phyloP scores from a whole-genome alignment of 2,329 filamentous ascomycete genomes.

The Colletotrichum camelliae region DNA sequence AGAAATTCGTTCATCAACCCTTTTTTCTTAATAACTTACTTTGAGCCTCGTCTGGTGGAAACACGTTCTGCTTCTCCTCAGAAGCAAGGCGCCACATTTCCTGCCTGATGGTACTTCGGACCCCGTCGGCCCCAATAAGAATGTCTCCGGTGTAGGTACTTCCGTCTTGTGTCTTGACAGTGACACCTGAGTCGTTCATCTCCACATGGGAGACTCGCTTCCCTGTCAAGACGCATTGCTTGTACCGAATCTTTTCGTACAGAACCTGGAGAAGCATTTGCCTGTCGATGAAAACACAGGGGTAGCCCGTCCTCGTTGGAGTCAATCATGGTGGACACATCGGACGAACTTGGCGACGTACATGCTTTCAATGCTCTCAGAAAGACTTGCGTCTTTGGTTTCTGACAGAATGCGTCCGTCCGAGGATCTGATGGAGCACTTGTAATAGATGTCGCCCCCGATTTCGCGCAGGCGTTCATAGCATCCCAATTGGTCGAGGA shows the following conservation, averaged over 20 bases:
- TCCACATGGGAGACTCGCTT: constrained; percentile 18
- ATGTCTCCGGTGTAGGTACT: constrained; percentile 32
- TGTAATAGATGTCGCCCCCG: constrained; percentile 13
- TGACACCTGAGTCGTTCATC: constrained; percentile 15
- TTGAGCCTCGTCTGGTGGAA: constrained; percentile 15
- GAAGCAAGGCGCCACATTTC: constrained; percentile 30
- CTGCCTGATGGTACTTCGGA: constrained; percentile 39
- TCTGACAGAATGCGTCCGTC: constrained; percentile 21
- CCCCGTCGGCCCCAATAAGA: constrained; percentile 45
- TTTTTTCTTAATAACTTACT: background rate
- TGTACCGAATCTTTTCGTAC: constrained; percentile 36
- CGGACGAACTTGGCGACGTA: background rate
- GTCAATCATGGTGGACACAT: background rate
- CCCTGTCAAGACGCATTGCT: constrained; percentile 10
- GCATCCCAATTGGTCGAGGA: constrained; percentile 52
- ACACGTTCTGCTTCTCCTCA: background rate
- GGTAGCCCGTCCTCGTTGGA: constrained; percentile 30
- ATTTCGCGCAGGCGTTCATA: constrained; percentile 30
- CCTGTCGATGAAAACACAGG: constrained; percentile 37
- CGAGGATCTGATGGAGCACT: background rate
- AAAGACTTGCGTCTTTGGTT: background rate
- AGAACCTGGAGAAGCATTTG: constrained; percentile 37
- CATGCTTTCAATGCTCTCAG: background rate
- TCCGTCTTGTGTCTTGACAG: constrained; percentile 35
- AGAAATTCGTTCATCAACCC: background rate